Base-by-base conservation (phyloP, 768 basidiomycete species). In the Amyloporia xantha region DNA sequence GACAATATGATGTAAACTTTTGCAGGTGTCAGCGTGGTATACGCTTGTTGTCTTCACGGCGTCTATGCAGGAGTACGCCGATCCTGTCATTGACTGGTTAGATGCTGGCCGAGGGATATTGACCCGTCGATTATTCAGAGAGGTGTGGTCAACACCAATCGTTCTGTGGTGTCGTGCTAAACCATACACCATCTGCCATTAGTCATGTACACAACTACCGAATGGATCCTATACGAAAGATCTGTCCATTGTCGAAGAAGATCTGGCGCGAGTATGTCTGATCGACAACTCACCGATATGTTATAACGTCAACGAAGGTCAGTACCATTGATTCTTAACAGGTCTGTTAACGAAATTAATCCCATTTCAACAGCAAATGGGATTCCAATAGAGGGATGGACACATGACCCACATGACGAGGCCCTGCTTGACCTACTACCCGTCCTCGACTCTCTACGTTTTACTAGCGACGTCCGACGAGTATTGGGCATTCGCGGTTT, bases 311-410 rank as follows among this genome's bases (percentile, higher is more conserved):
- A 91, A 97, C 64, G 89, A 93, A 80, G 89, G 95, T 95, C 47
- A 60, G 78, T 25, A 48, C 21, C 36, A n/a, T 24, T n/a, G 43
- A 37, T 26, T 12, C 21, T n/a, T 9, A 30, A 6, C 28, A 25
- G n/a, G n/a, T n/a, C n/a, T n/a, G n/a, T n/a, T n/a, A n/a, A n/a
- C n/a, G n/a, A n/a, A n/a, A n/a, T 36, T 48, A 46, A n/a, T 46
- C 41, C 15, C 42, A 40, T 48, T 38, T 59, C 38, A 46, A 39
- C 64, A 98, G 96, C 91, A 46, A 99, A 99, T 65, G 96, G 93
- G 45, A 92, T 99, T 61, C 96, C 96, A 27, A 91, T 99, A 68
- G 95, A 98, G 74, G 96, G 96, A 42, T 98, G 96, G 96, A 97
- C 93, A 20, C 86, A 93, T 52, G 96, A 99, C 68, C 94, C 91